A percentile compares a stretch with the other conserved stretches of the same genome.
phyloP scores from a whole-genome alignment of 2,329 filamentous ascomycete genomes.

The Waltergamsia citrina region DNA sequence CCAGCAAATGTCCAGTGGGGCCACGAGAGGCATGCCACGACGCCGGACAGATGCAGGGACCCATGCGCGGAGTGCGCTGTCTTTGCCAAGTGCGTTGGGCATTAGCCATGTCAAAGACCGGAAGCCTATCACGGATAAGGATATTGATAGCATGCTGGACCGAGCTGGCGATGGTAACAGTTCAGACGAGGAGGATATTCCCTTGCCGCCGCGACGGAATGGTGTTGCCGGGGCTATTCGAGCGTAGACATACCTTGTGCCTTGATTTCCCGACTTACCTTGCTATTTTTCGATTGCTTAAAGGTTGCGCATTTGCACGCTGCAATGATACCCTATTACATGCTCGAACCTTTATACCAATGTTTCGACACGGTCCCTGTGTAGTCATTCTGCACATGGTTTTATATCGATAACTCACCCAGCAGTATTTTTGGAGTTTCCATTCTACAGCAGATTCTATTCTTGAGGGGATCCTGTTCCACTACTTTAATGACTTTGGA shows the following conservation, averaged over 20 bases:
- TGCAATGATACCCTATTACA: too few relatives aligned
- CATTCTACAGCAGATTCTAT: too few relatives aligned
- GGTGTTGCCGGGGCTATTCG: conserved; percentile 12
- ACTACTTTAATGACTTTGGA: too few relatives aligned
- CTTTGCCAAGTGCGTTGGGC: conserved; percentile 39
- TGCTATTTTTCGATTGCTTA: conserved; percentile 1
- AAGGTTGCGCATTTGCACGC: too few relatives aligned
- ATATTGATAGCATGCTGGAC: conserved; percentile 51
- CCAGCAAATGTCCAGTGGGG: conserved; percentile 12
- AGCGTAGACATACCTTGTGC: conserved; percentile 14
- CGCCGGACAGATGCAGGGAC: conserved; percentile 25
- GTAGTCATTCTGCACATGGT: too few relatives aligned
- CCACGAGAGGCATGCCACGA: conserved; percentile 26
- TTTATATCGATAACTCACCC: too few relatives aligned
- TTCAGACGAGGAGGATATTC: conserved; percentile 49
- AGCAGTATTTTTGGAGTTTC: too few relatives aligned
- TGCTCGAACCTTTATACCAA: too few relatives aligned
- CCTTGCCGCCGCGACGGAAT: conserved; percentile 27
- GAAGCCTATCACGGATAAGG: conserved; percentile 34
- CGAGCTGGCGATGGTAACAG: conserved; percentile 41
- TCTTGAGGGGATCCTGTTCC: too few relatives aligned
- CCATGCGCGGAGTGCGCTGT: conserved; percentile 29
- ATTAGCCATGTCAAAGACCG: conserved; percentile 16
- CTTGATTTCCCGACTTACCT: conserved; percentile 6
- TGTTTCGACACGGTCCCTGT: too few relatives aligned